These are phyloP conservation scores for Sphaerosporella brunnea DNA, from an alignment of 495 filamentous ascomycete species.

Conservation along the genomic window DNA sequence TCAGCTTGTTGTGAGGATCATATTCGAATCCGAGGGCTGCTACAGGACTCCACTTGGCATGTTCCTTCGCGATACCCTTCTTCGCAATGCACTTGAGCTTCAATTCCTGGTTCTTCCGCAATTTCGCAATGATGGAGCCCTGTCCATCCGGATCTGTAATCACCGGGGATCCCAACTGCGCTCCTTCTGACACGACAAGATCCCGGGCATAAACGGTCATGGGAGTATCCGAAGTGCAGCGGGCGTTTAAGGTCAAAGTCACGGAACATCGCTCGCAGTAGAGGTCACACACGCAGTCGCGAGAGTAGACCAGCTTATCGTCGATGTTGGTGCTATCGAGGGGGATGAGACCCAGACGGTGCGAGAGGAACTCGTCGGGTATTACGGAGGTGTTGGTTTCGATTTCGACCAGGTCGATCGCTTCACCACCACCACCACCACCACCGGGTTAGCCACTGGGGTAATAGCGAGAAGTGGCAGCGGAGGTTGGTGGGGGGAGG, in stretches of 20 bases:
- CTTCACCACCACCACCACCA: no score
- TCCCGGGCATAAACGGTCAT: constrained; percentile 87
- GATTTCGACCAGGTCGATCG: constrained; percentile 87
- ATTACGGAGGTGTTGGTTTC: constrained; percentile 85
- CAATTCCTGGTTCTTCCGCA: constrained; percentile 73
- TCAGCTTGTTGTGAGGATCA: constrained; percentile 84
- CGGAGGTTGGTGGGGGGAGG: background rate
- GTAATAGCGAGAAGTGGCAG: background rate
- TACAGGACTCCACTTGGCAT: constrained; percentile 90
- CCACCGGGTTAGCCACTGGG: no score
- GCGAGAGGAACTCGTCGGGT: constrained; percentile 85
- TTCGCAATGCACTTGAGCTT: constrained; percentile 83
- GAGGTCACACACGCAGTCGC: constrained; percentile 89
- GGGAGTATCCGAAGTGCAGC: constrained; percentile 61
- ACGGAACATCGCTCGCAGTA: constrained; percentile 84
- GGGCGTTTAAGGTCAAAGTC: constrained; percentile 59
- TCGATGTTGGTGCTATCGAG: constrained; percentile 72
- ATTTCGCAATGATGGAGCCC: constrained; percentile 70
- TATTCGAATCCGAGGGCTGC: constrained; percentile 93
- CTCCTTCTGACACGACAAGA: constrained; percentile 43
- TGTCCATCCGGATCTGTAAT: constrained; percentile 62
- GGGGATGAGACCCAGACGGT: constrained; percentile 82
- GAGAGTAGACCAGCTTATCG: constrained; percentile 62
- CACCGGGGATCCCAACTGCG: constrained; percentile 62
- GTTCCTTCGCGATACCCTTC: constrained; percentile 97